phyloP scores from a whole-genome alignment of 306 rosid genomes.

The Citrullus colocynthis region DNA sequence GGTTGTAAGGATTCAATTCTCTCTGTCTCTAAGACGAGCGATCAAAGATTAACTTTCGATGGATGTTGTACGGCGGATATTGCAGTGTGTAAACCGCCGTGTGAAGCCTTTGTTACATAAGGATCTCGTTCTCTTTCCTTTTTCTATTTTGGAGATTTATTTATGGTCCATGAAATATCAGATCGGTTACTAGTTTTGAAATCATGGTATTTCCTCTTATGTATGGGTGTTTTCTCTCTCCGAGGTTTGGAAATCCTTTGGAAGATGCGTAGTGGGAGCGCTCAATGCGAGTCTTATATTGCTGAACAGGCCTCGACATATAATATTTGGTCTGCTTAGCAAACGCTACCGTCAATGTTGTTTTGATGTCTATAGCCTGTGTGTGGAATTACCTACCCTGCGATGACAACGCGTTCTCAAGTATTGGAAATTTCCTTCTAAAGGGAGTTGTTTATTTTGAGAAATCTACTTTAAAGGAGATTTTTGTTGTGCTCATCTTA shows the following conservation, averaged over 20 bases:
- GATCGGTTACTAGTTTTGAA: neutral
- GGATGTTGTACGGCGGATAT: neutral
- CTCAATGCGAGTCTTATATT: neutral
- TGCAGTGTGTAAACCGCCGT: neutral
- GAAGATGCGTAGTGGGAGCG: neutral
- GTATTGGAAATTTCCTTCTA: neutral
- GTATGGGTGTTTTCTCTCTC: neutral
- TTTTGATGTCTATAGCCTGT: neutral
- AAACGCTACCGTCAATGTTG: neutral
- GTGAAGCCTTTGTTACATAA: neutral
- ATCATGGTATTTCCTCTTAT: neutral
- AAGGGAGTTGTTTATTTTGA: neutral
- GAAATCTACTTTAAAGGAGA: neutral
- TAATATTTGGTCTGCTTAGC: neutral
- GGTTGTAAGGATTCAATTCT: neutral
- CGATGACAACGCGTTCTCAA: neutral
- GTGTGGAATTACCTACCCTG: neutral
- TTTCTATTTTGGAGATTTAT: neutral
- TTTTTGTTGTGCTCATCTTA: neutral
- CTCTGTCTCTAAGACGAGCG: neutral
- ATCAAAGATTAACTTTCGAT: neutral
- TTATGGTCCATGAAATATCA: neutral
- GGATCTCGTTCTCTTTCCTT: neutral
- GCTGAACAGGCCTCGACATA: neutral
- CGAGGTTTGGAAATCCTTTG: slow-evolving; percentile 3